Percentiles rank a stretch among this genome's conserved stretches.
These are phyloP conservation scores for Brassica hybrid DNA, from an alignment of 441 rosid genomes.

Conservation along the genomic window DNA sequence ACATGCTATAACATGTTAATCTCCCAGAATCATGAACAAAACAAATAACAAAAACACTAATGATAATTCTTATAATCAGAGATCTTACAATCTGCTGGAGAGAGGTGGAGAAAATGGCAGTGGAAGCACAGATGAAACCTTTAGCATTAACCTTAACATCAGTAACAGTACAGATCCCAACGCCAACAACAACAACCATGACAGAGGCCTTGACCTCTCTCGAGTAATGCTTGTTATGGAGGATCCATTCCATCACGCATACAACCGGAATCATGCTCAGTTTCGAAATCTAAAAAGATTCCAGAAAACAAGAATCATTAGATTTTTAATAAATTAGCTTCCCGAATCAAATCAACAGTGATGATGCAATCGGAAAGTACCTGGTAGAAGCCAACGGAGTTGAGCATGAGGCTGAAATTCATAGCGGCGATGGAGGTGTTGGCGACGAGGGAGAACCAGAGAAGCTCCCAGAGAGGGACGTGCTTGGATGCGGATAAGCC, in stretches of 20 bases:
- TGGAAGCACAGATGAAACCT: slow-evolving; percentile 83
- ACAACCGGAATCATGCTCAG: slow-evolving; percentile 98
- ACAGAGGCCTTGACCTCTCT: slow-evolving; percentile 82
- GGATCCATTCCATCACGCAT: slow-evolving; percentile 93
- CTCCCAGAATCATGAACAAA: not conserved
- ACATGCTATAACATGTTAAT: not conserved
- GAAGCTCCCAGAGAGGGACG: slow-evolving; percentile 95
- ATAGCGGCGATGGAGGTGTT: slow-evolving; percentile 88
- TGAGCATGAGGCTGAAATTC: slow-evolving; percentile 97
- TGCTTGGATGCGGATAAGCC: slow-evolving; percentile 79
- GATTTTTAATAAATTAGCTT: too few species aligned
- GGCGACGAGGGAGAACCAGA: slow-evolving; percentile 91
- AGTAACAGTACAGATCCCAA: slow-evolving; percentile 95
- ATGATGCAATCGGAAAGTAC: slow-evolving; percentile 34
- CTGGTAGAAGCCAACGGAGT: slow-evolving; percentile 96
- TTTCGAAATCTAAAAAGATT: slow-evolving; percentile 75
- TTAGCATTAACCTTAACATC: slow-evolving; percentile 94
- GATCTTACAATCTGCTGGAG: slow-evolving; percentile 91
- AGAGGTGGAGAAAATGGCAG: slow-evolving; percentile 84
- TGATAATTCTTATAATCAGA: not conserved
- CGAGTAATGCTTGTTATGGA: slow-evolving; percentile 81
- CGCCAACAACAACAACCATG: slow-evolving; percentile 89
- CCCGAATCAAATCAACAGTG: not conserved
- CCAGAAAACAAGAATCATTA: too few species aligned
- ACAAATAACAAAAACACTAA: not conserved